Percentiles rank a stretch among this genome's conserved stretches.
Conservation (phyloP, 352 stramenopile species). For the Phytophthora pluvialis region DNA sequence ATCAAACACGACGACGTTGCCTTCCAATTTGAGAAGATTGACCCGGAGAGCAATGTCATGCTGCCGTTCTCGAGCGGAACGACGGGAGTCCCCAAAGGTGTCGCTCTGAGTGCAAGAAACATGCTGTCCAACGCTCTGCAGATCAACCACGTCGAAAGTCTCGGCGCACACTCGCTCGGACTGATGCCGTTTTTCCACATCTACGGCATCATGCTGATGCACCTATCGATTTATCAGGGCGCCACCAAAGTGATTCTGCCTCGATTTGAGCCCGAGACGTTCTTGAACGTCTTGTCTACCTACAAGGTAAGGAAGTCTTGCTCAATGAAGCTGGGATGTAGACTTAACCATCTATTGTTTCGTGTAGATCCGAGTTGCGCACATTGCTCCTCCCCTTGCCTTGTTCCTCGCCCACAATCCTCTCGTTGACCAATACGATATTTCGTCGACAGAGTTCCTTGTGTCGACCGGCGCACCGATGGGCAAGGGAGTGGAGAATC, state of each 20-base stretch:
- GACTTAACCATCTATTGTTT: neutral
- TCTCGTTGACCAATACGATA: conserved; percentile 92
- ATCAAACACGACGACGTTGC: conserved; percentile 39
- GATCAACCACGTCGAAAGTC: conserved; percentile 68
- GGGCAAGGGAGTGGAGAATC: conserved; percentile 75
- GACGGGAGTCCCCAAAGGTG: conserved; percentile 89
- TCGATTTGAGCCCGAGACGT: conserved; percentile 90
- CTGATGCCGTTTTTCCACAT: conserved; percentile 97
- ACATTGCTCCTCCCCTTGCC: conserved; percentile 90
- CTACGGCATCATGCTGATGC: conserved; percentile 88
- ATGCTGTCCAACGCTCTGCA: conserved; percentile 92
- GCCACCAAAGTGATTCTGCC: conserved; percentile 87
- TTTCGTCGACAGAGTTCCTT: conserved; percentile 78
- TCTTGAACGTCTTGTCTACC: conserved; percentile 76
- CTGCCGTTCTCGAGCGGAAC: conserved; percentile 96
- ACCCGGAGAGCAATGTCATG: conserved; percentile 57
- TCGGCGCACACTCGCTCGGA: conserved; percentile 51
- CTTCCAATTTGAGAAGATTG: conserved; percentile 41
- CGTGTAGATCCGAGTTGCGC: conserved; percentile 41
- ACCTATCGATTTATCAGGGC: conserved; percentile 85
- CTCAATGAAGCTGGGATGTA: neutral
- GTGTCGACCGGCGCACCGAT: conserved; percentile 90
- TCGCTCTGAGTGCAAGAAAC: conserved; percentile 87
- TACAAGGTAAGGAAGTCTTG: conserved; percentile 48
- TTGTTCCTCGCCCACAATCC: conserved; percentile 89